These are phyloP conservation scores for Bryoerythrophyllum caledonicum DNA, from an alignment of 225 moss, liverwort and hornwort species.

Conservation along the genomic window DNA sequence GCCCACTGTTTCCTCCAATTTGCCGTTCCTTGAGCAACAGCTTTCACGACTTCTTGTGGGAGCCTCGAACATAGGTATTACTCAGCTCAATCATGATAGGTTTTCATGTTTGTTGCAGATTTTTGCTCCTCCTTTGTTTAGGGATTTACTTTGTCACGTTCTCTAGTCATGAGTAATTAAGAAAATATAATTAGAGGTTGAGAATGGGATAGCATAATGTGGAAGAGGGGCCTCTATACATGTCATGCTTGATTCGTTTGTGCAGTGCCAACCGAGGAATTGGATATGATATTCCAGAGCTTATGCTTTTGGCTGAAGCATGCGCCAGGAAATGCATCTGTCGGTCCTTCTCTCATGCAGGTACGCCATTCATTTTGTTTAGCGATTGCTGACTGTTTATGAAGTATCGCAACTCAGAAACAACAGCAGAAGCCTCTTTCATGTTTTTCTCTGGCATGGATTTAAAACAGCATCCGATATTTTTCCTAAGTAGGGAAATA, in stretches of 20 bases:
- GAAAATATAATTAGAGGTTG: not conserved
- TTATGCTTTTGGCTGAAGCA: constrained; percentile 75
- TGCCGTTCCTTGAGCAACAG: constrained; percentile 76
- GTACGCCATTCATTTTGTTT: constrained; percentile 26
- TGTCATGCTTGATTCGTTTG: constrained; percentile 4
- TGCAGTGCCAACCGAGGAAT: constrained; percentile 50
- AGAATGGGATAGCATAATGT: not conserved
- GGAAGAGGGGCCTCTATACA: not conserved
- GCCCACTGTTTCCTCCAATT: constrained; percentile 56
- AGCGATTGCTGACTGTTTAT: constrained; percentile 10
- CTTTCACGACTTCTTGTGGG: constrained; percentile 41
- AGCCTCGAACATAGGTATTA: constrained; percentile 38
- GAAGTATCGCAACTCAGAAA: constrained; percentile 3
- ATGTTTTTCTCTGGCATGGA: not conserved
- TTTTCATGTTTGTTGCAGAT: constrained; percentile 17
- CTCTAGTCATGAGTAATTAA: constrained; percentile 11
- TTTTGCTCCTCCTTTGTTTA: not conserved
- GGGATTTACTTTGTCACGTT: not conserved
- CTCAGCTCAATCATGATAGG: not conserved
- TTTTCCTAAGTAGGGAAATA: not conserved
- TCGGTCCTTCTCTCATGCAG: constrained; percentile 70
- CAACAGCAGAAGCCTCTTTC: constrained; percentile 3
- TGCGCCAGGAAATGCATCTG: constrained; percentile 80
- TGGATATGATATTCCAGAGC: constrained; percentile 70
- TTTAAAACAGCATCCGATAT: not conserved